These are phyloP conservation scores for Boletus insuetus DNA, from an alignment of 768 basidiomycete genomes.

Conservation along the genomic window DNA sequence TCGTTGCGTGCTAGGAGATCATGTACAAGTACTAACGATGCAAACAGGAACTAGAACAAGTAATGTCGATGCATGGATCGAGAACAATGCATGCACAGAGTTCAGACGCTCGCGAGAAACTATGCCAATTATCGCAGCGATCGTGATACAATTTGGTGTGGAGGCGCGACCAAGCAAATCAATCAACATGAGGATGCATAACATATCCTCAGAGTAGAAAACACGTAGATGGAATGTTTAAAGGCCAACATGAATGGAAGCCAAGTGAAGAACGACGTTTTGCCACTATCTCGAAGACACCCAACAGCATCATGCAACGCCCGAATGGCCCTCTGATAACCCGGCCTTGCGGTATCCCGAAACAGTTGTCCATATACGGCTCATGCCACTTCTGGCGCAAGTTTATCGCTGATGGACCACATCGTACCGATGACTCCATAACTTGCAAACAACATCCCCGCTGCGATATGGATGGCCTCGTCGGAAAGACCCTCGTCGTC, in stretches of 20 bases:
- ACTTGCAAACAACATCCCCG: constrained; percentile 36
- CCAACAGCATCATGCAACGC: not conserved
- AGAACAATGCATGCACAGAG: too few relatives aligned
- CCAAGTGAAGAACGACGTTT: not conserved
- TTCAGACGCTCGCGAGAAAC: too few relatives aligned
- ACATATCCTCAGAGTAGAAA: too few relatives aligned
- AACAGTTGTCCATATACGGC: constrained; percentile 28
- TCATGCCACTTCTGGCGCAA: constrained; percentile 33
- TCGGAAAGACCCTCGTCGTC: constrained; percentile 34
- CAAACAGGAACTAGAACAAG: too few relatives aligned
- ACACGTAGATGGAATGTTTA: too few relatives aligned
- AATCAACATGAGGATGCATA: too few relatives aligned
- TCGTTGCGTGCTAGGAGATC: too few relatives aligned
- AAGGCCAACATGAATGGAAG: not conserved
- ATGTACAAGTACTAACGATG: too few relatives aligned
- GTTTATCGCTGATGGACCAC: constrained; percentile 40
- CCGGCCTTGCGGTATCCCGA: not conserved
- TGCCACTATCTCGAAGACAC: not conserved
- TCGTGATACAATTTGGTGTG: too few relatives aligned
- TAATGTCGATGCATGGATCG: too few relatives aligned
- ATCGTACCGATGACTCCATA: constrained; percentile 40
- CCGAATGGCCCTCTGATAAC: not conserved
- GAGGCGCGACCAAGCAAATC: too few relatives aligned
- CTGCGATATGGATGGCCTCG: constrained; percentile 42
- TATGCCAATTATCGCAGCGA: too few relatives aligned